These are phyloP conservation scores for Acacia concinna DNA, from an alignment of 331 rosid genomes.

Conservation along the genomic window DNA sequence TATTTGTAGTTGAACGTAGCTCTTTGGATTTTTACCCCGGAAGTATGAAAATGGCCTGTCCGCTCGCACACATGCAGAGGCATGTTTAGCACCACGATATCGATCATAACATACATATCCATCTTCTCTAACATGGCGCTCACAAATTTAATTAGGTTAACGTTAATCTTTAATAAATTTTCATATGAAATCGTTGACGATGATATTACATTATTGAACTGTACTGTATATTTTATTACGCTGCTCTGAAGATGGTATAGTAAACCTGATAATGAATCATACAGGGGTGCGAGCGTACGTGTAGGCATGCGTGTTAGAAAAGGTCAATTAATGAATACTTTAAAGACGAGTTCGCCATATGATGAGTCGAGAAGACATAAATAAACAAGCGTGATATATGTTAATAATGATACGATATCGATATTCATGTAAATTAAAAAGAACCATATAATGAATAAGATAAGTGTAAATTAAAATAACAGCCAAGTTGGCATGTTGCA, in stretches of 20 bases:
- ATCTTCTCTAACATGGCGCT: background rate
- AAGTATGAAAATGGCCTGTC: background rate
- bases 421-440: background rate
- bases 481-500: constrained; percentile 23
- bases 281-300: too few species aligned
- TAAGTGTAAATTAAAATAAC: background rate
- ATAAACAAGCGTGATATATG: background rate
- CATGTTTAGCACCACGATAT: background rate
- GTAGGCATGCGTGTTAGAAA: background rate
- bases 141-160: background rate
- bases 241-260: background rate
- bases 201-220: background rate
- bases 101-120: background rate
- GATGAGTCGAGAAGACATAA: background rate
- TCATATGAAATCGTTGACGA: background rate
- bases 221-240: background rate
- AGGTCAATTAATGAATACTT: background rate
- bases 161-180: background rate
- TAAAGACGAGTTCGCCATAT: background rate
- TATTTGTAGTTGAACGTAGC: background rate
- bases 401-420: background rate
- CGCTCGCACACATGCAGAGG: background rate
- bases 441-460: background rate
- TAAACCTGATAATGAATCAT: background rate
- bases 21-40: background rate